phyloP scores from a whole-genome alignment of 2,329 filamentous ascomycete species.

The Coccinonectria pachysandricola region DNA sequence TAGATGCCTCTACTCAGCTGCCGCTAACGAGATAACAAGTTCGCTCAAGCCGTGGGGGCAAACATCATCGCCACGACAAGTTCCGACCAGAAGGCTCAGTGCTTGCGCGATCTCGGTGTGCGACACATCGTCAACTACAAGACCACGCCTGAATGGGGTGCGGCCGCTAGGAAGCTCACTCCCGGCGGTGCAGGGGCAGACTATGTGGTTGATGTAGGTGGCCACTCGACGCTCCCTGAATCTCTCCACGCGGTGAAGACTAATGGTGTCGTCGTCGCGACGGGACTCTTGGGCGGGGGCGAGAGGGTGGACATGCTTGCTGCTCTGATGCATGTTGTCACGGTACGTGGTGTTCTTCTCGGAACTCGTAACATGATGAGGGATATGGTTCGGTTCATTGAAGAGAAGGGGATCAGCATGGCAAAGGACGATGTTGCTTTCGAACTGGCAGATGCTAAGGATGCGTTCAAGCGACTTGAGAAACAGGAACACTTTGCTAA shows the following conservation, averaged over 20 bases:
- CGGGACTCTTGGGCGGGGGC: slow-evolving; percentile 21
- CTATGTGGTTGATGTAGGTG: slow-evolving; percentile 56
- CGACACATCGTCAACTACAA: slow-evolving; percentile 53
- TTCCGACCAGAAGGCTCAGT: slow-evolving; percentile 41
- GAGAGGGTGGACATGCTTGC: slow-evolving; percentile 15
- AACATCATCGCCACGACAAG: slow-evolving; percentile 50
- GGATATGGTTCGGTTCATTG: slow-evolving; percentile 22
- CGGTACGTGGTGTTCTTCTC: slow-evolving; percentile 19
- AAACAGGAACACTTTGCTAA: slow-evolving; percentile 28
- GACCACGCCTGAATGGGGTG: slow-evolving; percentile 47
- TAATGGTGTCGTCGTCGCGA: slow-evolving; percentile 23
- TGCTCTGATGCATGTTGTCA: slow-evolving; percentile 16
- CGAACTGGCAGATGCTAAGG: slow-evolving; percentile 19
- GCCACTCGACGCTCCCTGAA: slow-evolving; percentile 48
- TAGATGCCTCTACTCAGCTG: too few relatives aligned
- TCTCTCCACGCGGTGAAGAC: slow-evolving; percentile 38
- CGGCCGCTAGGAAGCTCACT: slow-evolving; percentile 39
- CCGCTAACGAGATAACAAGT: too few relatives aligned
- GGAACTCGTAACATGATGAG: slow-evolving; percentile 19
- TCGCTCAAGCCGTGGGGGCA: slow-evolving; percentile 38
- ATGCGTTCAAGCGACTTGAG: slow-evolving; percentile 22
- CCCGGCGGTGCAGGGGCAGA: slow-evolving; percentile 43
- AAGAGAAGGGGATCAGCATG: slow-evolving; percentile 21
- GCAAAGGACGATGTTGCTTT: slow-evolving; percentile 22
- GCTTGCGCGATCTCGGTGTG: slow-evolving; percentile 45